Conservation (phyloP, 2,329 filamentous ascomycete species). For the Microsporum audouinii region DNA sequence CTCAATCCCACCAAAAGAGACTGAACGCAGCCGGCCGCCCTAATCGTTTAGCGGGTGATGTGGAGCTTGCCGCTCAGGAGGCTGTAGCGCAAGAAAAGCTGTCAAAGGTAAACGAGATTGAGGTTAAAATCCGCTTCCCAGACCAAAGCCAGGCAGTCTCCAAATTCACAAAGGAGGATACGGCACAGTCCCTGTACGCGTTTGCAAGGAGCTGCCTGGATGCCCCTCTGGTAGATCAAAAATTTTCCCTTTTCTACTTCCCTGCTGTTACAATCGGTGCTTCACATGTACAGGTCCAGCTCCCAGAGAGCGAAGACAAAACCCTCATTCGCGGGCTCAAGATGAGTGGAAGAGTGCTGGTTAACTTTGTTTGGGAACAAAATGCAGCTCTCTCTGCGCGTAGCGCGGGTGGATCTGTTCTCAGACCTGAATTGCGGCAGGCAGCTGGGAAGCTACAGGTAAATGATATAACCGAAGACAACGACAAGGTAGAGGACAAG, state of each 20-base stretch:
- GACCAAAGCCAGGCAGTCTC: constrained; percentile 70
- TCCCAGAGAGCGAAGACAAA: constrained; percentile 37
- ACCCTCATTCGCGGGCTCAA: constrained; percentile 60
- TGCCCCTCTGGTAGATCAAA: constrained; percentile 41
- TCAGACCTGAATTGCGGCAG: constrained; percentile 50
- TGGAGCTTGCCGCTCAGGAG: constrained; percentile 62
- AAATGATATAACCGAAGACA: constrained; percentile 40
- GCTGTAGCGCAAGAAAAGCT: constrained; percentile 55
- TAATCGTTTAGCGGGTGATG: constrained; percentile 67
- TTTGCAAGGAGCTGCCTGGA: constrained; percentile 64
- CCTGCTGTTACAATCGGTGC: constrained; percentile 19
- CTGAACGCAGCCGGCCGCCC: constrained; percentile 66
- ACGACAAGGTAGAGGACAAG: constrained; percentile 25
- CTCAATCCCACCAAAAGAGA: constrained; percentile 67
- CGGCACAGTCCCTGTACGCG: constrained; percentile 58
- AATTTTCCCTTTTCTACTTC: constrained; percentile 61
- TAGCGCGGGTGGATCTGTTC: constrained; percentile 40
- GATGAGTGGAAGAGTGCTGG: constrained; percentile 57
- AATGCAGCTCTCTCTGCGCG: constrained; percentile 47
- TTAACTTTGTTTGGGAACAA: constrained; percentile 66
- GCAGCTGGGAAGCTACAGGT: constrained; percentile 58
- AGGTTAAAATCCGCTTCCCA: constrained; percentile 74
- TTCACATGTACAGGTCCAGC: constrained; percentile 19
- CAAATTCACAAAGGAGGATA: constrained; percentile 56
- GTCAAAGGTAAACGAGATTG: constrained; percentile 54